Conservation (phyloP, 352 stramenopile genomes). For the Aphanomyces stellatus region DNA sequence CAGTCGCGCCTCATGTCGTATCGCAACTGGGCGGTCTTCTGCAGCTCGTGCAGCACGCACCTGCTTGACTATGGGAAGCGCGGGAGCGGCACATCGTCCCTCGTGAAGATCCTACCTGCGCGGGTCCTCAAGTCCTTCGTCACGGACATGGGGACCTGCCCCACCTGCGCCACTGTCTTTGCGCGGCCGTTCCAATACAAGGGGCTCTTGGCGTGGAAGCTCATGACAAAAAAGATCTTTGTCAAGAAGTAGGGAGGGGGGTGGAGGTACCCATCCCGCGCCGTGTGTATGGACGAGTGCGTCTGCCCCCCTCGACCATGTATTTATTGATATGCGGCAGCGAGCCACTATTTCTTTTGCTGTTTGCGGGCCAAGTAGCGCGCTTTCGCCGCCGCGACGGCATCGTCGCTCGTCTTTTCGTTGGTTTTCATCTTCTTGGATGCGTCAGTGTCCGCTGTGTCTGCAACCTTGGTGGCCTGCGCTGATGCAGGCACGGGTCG, state of each 20-base stretch:
- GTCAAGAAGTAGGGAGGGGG: neutral
- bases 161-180: neutral
- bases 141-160: slow-evolving; percentile 2
- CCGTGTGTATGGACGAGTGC: too few species aligned
- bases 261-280: too few species aligned
- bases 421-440: neutral
- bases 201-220: slow-evolving; percentile 10
- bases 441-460: neutral
- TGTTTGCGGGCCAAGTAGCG: slow-evolving; percentile 25
- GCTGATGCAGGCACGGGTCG: slow-evolving; percentile 6
- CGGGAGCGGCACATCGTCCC: slow-evolving; percentile 9
- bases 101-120: slow-evolving; percentile 11
- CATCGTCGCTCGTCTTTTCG: slow-evolving; percentile 13
- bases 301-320: too few species aligned
- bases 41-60: neutral
- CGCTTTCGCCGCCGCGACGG: slow-evolving; percentile 19
- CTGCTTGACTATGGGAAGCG: slow-evolving; percentile 16
- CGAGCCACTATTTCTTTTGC: neutral
- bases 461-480: neutral
- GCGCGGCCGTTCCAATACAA: slow-evolving; percentile 11
- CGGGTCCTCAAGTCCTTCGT: slow-evolving; percentile 12
- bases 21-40: slow-evolving; percentile 9
- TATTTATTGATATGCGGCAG: too few species aligned
- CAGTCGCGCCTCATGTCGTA: neutral
- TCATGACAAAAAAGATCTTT: slow-evolving; percentile 14